A percentile compares a stretch with the other conserved stretches of the same genome.
Evolutionary conservation across 257 asterid genomes (phyloP).

Genomic region (Knoxia roxburghii): DNA sequence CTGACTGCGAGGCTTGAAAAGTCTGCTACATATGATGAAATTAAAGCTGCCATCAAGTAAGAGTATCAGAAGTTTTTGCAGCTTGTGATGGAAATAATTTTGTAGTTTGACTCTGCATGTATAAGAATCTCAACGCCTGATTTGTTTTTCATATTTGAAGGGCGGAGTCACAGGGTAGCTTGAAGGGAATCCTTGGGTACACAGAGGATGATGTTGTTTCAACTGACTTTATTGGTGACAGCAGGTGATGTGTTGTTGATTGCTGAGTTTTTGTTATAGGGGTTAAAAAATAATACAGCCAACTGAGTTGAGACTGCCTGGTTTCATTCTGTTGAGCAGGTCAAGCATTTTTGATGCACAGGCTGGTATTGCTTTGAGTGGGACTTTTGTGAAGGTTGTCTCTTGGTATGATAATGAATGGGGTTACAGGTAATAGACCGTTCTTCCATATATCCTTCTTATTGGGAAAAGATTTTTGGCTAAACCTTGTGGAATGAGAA

Average conservation of each 20-base stretch:
- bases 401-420: slow-evolving; percentile 91
- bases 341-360: slow-evolving; percentile 88
- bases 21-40: slow-evolving; percentile 66
- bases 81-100: background rate
- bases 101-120: background rate
- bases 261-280: too few relatives aligned
- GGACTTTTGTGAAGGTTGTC: slow-evolving; percentile 63
- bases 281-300: too few relatives aligned
- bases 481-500: too few relatives aligned
- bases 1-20: slow-evolving; percentile 75
- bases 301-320: too few relatives aligned
- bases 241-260: slow-evolving; percentile 39
- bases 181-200: slow-evolving; percentile 89
- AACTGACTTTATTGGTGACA: slow-evolving; percentile 81
- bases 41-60: slow-evolving; percentile 81
- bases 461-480: too few relatives aligned
- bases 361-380: slow-evolving; percentile 84
- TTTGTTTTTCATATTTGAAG: slow-evolving; percentile 24
- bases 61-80: slow-evolving; percentile 7
- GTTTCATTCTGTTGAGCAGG: slow-evolving; percentile 32
- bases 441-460: too few relatives aligned
- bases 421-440: slow-evolving; percentile 94
- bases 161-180: slow-evolving; percentile 68
- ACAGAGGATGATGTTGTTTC: slow-evolving; percentile 93
- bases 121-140: background rate